Conservation (phyloP, 1,284 basidiomycete genomes). For the Puccinia horiana region DNA sequence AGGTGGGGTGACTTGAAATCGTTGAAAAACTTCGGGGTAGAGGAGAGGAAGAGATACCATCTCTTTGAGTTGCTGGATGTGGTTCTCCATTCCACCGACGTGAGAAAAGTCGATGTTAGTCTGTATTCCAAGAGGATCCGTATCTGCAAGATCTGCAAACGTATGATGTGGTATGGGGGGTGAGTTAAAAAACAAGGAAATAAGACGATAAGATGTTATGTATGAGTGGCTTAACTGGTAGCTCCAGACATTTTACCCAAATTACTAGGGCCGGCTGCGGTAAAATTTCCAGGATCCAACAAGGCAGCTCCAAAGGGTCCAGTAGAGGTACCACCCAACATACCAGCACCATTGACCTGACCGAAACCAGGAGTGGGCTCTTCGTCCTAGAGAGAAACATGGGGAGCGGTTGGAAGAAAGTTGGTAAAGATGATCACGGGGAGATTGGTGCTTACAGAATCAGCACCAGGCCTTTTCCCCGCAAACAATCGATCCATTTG, state of each 20-base stretch:
- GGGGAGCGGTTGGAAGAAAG: constrained; percentile 63
- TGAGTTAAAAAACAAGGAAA: constrained; percentile 47
- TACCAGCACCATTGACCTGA: constrained; percentile 39
- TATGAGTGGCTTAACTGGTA: constrained; percentile 61
- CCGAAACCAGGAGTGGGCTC: constrained; percentile 43
- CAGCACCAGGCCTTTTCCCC: constrained; percentile 66
- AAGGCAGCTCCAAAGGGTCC: constrained; percentile 33
- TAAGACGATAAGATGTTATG: not conserved
- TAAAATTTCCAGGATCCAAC: constrained; percentile 45
- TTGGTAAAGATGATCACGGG: constrained; percentile 57
- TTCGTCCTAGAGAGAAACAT: constrained; percentile 44
- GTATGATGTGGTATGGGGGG: constrained; percentile 56
- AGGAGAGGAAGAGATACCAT: constrained; percentile 95
- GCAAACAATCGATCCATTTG: constrained; percentile 71
- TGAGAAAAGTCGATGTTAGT: constrained; percentile 92
- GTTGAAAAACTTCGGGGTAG: constrained; percentile 96
- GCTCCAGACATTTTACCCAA: constrained; percentile 78
- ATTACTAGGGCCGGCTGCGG: constrained; percentile 62
- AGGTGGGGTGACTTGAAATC: constrained; percentile 90
- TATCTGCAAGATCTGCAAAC: constrained; percentile 77
- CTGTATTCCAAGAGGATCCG: constrained; percentile 91
- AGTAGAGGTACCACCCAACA: constrained; percentile 39
- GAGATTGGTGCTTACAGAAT: constrained; percentile 65
- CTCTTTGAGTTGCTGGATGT: constrained; percentile 96
- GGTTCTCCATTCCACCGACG: constrained; percentile 93